Evolutionary conservation across 208 protist genomes (phyloP), one percentile per base, ranked within the genome.

Genomic region (Acanthamoeba royreba): DNA sequence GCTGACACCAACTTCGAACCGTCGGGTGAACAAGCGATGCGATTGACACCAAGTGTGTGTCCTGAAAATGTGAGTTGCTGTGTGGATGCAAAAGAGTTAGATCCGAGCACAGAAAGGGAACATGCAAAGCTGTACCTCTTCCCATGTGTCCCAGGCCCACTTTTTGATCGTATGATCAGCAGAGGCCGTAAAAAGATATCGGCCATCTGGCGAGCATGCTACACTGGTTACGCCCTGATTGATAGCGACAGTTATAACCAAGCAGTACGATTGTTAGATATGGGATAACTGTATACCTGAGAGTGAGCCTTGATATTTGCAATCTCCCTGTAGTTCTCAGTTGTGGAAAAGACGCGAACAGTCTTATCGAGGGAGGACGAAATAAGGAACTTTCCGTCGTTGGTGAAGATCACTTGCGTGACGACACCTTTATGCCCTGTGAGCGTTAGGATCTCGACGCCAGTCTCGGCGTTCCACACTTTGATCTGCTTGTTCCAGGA

Each of bases 11-110:
- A 19, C 9, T 31, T 11, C 13, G 4, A 81, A 45, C 77, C 86
- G 15, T 94, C 40, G 4, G 49, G 9, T 5, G 83, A 92, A 35
- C 40, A 93, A 85, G 17, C 31, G 38, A 25, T 17, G 8, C 92
- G 4, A 25, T 83, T 93, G 17, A 97, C 94, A 46, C 74, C 46
- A 17, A 58, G 43, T 2, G 66, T 35, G 69, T 97, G 96, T 4
- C 94, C 49, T 33, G 11, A 1, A 19, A 97, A 92, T 8, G 45
- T 42, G 3, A 61, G 33, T n/a, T n/a, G n/a, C n/a, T n/a, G n/a
- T n/a, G n/a, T n/a, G n/a, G n/a, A n/a, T n/a, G n/a, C n/a, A n/a
- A n/a, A n/a, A n/a, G n/a, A n/a, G n/a, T n/a, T n/a, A n/a, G n/a
- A n/a, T n/a, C n/a, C n/a, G n/a, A n/a, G n/a, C n/a, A n/a, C n/a